Percentiles rank a stretch among this genome's conserved stretches.
phyloP scores from a whole-genome alignment of 768 basidiomycete genomes.

The Agrocybe praecox region DNA sequence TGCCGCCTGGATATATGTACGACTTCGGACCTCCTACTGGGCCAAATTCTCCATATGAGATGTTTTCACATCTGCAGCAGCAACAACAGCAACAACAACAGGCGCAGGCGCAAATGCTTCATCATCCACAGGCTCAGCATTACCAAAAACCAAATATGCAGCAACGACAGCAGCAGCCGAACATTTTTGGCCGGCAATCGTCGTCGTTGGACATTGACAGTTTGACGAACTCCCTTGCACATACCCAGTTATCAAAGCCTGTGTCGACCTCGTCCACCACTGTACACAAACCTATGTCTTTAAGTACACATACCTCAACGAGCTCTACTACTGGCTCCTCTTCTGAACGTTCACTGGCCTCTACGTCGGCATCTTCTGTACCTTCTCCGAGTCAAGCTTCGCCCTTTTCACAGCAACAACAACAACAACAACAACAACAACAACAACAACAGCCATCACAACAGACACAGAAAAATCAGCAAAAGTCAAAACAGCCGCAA shows the following conservation, averaged over 20 bases:
- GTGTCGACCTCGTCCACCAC: slow-evolving; percentile 1
- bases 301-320: slow-evolving; percentile 11
- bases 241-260: slow-evolving; percentile 10
- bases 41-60: slow-evolving; percentile 30
- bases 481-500: slow-evolving; percentile 2
- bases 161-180: slow-evolving; percentile 5
- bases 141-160: slow-evolving; percentile 21
- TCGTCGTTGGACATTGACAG: slow-evolving; percentile 18
- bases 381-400: not conserved
- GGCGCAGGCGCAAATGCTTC: slow-evolving; percentile 10
- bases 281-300: slow-evolving; percentile 7
- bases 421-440: slow-evolving; percentile 10
- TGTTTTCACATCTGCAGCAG: slow-evolving; percentile 16
- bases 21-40: slow-evolving; percentile 42
- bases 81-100: slow-evolving; percentile 16
- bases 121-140: slow-evolving; percentile 14
- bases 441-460: slow-evolving; percentile 6
- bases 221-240: slow-evolving; percentile 16
- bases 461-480: slow-evolving; percentile 6
- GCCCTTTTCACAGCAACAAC: slow-evolving; percentile 7
- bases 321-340: slow-evolving; percentile 11
- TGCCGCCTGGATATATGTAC: slow-evolving; percentile 36
- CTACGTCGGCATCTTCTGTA: slow-evolving; percentile 57
- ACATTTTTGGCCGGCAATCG: not conserved
- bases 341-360: slow-evolving; percentile 10